Base-by-base conservation (phyloP, 768 basidiomycete species). In the Boletales sp. region DNA sequence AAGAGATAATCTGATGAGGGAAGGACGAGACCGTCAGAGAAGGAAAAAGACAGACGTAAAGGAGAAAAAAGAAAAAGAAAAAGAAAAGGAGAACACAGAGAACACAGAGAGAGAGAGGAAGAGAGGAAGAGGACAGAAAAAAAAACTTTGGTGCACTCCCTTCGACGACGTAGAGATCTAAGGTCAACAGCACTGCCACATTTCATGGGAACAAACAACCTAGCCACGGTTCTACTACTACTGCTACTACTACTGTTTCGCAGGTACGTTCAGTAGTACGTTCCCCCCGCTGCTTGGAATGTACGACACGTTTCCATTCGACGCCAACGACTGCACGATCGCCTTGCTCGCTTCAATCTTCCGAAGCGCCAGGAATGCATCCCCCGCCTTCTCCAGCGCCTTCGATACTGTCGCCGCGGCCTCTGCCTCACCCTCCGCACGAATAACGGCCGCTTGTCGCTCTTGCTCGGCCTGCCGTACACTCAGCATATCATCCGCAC, bases 331-430 rank as follows among this genome's bases (percentile, higher is more conserved):
- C 62, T 85, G 82, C 47, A 87, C 97, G 65, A 99, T 97, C 48
- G 95, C 97, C 74, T 97, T 93, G 77, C 87, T 90, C 45, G 97
- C 94, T 73, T 99, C 97, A 62, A 99, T 99, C 73, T 92, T 90
- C 59, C 97, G 79, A 67, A 99, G 82, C 51, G 90, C 84, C 45
- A 99, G 84, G 71, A 99, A 95, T 30, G 91, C 94, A 61, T 97
- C 94, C 9, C 95, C 95, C 2, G 97, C 95, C 74, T 86, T 90
- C 63, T 90, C 88, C 64, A 99, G 72, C 19, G 97, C 90, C 51
- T 75, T 79, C 15, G 92, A 94, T 63, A 99, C 95, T 46, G 93
- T 95, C 53, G 83, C 73, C 2, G 97, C 97, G 5, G 97, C 97
- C 72, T 98, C 94, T 2, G 95, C 97, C 74, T 99, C 95, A 46